Base-by-base conservation (phyloP, 805 yeast species). In the Teunomyces atbi region DNA sequence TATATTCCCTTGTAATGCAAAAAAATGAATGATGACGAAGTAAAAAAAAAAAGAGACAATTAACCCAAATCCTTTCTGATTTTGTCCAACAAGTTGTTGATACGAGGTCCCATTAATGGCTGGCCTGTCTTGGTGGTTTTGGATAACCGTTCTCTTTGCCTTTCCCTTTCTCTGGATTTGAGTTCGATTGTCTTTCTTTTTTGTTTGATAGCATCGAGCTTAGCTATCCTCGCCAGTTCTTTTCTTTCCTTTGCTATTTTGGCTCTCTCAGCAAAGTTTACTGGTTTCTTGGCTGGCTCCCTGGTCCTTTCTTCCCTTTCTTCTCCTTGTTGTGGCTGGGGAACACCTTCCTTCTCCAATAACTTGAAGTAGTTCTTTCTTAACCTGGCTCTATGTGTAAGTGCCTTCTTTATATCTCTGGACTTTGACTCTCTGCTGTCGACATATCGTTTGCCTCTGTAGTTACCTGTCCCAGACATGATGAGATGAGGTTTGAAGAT, bases 71-170 rank as follows among this genome's bases (percentile, higher is more conserved):
- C 49, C 30, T 46, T 38, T 21, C 44, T 82, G 50, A 91, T 87
- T 64, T 89, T 88, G 45, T 86, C 94, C 41, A 91, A 72, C 37
- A 91, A 69, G 55, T 82, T 79, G 46, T 81, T 84, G 47, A 91
- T 88, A 64, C 95, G 79, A 12, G 96, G 95, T 0, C 89, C 96
- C 92, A 91, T 88, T 38, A 80, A 66, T 2, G 97, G 97, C 63
- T 91, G 98, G 0, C 98, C 98, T 3, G 70, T 60, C 56, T 74
- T 73, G 1, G 96, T 91, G 50, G 72, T 82, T 48, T 77, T 73
- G 6, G 65, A 48, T 3, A 72, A 49, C 20, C 59, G 55, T 56
- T 68, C 60, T 70, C 77, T 56, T 77, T 66, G 58, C 70, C 68
- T 35, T 58, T 69, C 58, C 64, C 73, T 49, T 69, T 79, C 58